A percentile compares a stretch with the other conserved stretches of the same genome.
Conservation (phyloP, 257 asterid genomes). For the Scutellaria baicalensis region DNA sequence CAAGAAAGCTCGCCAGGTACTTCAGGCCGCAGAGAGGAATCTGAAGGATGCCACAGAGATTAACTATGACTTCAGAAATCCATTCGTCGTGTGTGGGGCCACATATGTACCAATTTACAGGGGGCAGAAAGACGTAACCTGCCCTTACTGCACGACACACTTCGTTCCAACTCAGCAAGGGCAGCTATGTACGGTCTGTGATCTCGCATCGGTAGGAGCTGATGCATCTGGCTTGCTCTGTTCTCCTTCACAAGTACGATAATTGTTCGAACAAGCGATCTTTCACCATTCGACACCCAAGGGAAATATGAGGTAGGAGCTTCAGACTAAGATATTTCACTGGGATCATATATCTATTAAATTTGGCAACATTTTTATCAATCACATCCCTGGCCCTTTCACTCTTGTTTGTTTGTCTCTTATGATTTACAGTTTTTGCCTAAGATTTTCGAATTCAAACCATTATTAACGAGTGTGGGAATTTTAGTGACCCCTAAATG, state of each 20-base stretch:
- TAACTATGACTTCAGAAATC: constrained; percentile 82
- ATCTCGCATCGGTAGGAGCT: constrained; percentile 64
- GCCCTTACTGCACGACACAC: constrained; percentile 72
- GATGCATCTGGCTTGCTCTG: constrained; percentile 90
- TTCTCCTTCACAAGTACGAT: constrained; percentile 71
- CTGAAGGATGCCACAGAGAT: constrained; percentile 60
- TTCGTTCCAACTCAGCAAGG: constrained; percentile 64
- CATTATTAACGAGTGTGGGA: constrained; percentile 16
- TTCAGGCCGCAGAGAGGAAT: constrained; percentile 67
- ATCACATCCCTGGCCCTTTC: background rate
- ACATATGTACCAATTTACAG: constrained; percentile 74
- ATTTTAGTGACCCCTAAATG: constrained; percentile 4
- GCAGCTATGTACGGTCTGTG: constrained; percentile 65
- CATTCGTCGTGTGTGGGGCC: constrained; percentile 84
- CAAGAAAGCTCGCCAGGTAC: constrained; percentile 58
- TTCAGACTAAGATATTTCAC: background rate
- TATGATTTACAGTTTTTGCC: background rate
- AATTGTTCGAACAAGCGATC: background rate
- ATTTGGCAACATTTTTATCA: constrained; percentile 10
- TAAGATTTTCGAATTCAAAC: constrained; percentile 1
- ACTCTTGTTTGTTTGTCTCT: background rate
- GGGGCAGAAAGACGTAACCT: constrained; percentile 72
- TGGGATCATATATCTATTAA: constrained; percentile 14
- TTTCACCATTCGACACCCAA: background rate
- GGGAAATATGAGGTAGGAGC: constrained; percentile 20